A percentile compares a stretch with the other conserved stretches of the same genome.
Evolutionary conservation across 352 stramenopile genomes (phyloP).

Genomic region (Phytophthora citrophthora): DNA sequence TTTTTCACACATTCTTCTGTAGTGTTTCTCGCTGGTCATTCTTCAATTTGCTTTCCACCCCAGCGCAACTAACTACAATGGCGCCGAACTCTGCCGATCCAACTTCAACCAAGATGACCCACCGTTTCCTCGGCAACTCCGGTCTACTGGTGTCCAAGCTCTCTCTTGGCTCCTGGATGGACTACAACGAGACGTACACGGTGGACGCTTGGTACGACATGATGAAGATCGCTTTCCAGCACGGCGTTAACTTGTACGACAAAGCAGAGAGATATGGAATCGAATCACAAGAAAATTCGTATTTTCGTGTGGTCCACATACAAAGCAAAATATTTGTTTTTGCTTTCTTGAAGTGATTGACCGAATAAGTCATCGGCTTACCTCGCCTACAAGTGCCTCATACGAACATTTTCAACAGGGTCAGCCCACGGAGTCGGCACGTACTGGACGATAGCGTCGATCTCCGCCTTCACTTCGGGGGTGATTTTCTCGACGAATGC

Average conservation of each 20-base stretch:
- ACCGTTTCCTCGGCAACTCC: constrained; percentile 8
- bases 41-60: neutral
- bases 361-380: neutral
- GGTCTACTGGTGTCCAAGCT: constrained; percentile 5
- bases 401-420: neutral
- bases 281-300: too few species aligned
- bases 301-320: too few species aligned
- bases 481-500: neutral
- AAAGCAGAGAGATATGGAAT: neutral
- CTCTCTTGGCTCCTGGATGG: constrained; percentile 7
- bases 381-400: neutral
- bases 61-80: neutral
- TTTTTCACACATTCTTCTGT: too few species aligned
- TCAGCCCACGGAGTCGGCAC: neutral
- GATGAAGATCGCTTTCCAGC: constrained; percentile 8
- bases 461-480: neutral
- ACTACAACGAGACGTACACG: constrained; percentile 9
- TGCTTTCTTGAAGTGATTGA: too few species aligned
- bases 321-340: too few species aligned
- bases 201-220: constrained; percentile 11
- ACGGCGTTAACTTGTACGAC: constrained; percentile 9
- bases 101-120: constrained; percentile 1
- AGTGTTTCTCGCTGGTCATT: neutral
- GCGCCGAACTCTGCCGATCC: neutral
- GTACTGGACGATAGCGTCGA: neutral